Conservation (phyloP, 768 basidiomycete genomes). For the Macrolepiota fuliginosa region DNA sequence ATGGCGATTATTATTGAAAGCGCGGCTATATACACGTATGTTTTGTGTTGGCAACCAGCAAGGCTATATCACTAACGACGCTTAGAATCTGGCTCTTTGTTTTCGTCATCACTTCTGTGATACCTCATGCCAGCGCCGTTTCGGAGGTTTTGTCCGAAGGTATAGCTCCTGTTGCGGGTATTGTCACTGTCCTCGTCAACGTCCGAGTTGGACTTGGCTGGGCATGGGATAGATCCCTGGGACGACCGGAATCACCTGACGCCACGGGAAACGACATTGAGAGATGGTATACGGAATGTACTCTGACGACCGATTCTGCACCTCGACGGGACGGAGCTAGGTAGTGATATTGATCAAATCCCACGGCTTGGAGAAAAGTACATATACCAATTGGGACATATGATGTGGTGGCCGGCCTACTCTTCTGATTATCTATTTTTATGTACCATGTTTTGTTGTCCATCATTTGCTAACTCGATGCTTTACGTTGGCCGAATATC, state of each 20-base stretch:
- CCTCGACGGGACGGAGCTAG: too few species aligned
- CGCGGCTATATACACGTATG: constrained; percentile 17
- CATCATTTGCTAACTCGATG: too few species aligned
- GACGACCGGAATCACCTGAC: background rate
- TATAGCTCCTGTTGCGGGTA: constrained; percentile 9
- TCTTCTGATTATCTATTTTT: too few species aligned
- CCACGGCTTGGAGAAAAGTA: too few species aligned
- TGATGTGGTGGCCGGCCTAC: too few species aligned
- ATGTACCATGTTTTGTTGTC: too few species aligned
- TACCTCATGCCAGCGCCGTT: background rate
- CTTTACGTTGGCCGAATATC: too few species aligned
- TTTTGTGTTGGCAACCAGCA: background rate
- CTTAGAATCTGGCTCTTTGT: background rate
- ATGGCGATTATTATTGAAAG: constrained; percentile 15
- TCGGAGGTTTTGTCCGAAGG: constrained; percentile 10
- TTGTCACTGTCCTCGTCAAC: constrained; percentile 17
- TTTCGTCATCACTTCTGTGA: background rate
- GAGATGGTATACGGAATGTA: background rate
- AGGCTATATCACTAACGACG: background rate
- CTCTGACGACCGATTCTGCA: too few species aligned
- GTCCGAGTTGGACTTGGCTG: constrained; percentile 16
- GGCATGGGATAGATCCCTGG: background rate
- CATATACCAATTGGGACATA: too few species aligned
- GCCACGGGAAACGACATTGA: background rate
- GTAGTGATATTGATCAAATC: too few species aligned